Conservation (phyloP, 768 basidiomycete species). For the Dentipellis sp. region DNA sequence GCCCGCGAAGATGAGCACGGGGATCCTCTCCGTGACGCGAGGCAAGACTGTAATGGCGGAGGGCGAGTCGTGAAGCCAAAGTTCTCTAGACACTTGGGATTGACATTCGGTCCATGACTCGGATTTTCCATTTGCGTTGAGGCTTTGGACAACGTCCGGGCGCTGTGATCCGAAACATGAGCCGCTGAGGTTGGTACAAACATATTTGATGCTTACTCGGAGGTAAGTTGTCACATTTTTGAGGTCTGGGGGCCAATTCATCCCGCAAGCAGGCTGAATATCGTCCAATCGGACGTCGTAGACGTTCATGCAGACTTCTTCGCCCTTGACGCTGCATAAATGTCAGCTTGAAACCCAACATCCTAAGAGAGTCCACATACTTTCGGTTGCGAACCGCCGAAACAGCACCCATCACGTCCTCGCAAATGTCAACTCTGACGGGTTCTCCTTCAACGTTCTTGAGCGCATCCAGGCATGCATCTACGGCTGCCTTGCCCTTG, state of each 20-base stretch:
- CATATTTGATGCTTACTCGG: constrained; percentile 41
- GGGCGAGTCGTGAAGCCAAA: constrained; percentile 45
- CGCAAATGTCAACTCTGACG: constrained; percentile 49
- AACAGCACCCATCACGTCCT: constrained; percentile 41
- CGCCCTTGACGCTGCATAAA: constrained; percentile 34
- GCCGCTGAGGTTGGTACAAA: not conserved
- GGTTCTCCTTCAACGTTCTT: constrained; percentile 43
- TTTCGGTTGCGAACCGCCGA: constrained; percentile 11
- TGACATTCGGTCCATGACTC: constrained; percentile 88
- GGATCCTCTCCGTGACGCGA: constrained; percentile 64
- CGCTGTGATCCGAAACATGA: constrained; percentile 38
- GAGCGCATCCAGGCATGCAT: constrained; percentile 45
- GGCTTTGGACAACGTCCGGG: constrained; percentile 65
- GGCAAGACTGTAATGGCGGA: constrained; percentile 77
- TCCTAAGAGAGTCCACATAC: not conserved
- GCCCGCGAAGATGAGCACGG: constrained; percentile 87
- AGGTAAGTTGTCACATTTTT: constrained; percentile 67
- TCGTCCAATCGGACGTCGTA: constrained; percentile 94
- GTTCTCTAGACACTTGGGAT: constrained; percentile 49
- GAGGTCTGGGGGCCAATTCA: constrained; percentile 96
- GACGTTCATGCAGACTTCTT: constrained; percentile 77
- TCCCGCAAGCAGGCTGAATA: constrained; percentile 78
- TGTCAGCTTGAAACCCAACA: not conserved
- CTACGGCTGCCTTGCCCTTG: constrained; percentile 43
- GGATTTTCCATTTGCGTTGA: constrained; percentile 74